A percentile compares a stretch with the other conserved stretches of the same genome.
Conservation (phyloP, 2,329 filamentous ascomycete genomes). For the Paracoccidioides lutzii region DNA sequence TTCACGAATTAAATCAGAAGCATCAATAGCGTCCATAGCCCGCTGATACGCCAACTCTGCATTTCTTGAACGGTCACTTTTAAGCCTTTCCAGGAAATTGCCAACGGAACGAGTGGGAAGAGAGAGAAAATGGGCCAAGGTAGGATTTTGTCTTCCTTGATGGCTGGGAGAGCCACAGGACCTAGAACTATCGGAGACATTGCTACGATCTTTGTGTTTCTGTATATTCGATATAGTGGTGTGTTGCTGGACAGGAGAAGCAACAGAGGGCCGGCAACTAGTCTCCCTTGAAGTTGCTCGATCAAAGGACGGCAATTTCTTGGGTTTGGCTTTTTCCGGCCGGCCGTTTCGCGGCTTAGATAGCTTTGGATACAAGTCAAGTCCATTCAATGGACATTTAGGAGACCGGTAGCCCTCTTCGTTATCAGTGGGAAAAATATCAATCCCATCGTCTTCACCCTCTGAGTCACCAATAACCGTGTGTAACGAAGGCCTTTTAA, state of each 20-base stretch:
- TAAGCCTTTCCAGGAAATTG: conserved; percentile 18
- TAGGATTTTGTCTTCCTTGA: conserved; percentile 11
- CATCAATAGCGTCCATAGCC: conserved; percentile 23
- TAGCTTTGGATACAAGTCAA: conserved; percentile 19
- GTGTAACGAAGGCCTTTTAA: background rate
- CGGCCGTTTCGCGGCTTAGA: background rate
- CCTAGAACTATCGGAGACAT: conserved; percentile 4
- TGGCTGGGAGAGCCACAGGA: conserved; percentile 11
- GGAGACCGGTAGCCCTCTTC: background rate
- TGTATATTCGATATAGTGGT: conserved; percentile 8
- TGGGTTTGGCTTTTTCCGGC: background rate
- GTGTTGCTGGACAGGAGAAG: conserved; percentile 15
- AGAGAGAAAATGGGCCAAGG: conserved; percentile 22
- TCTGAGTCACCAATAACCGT: conserved; percentile 25
- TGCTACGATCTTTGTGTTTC: background rate
- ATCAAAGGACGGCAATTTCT: background rate
- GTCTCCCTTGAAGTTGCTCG: background rate
- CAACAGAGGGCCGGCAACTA: background rate
- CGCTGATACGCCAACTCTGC: conserved; percentile 26
- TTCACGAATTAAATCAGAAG: conserved; percentile 22
- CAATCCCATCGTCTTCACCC: conserved; percentile 20
- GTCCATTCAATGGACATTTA: conserved; percentile 9
- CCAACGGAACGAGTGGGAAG: conserved; percentile 18
- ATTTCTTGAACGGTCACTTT: conserved; percentile 21
- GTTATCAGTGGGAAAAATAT: conserved; percentile 10